These are phyloP conservation scores for Chlorophyllum brunneum DNA, from an alignment of 768 basidiomycete genomes.

Conservation along the genomic window DNA sequence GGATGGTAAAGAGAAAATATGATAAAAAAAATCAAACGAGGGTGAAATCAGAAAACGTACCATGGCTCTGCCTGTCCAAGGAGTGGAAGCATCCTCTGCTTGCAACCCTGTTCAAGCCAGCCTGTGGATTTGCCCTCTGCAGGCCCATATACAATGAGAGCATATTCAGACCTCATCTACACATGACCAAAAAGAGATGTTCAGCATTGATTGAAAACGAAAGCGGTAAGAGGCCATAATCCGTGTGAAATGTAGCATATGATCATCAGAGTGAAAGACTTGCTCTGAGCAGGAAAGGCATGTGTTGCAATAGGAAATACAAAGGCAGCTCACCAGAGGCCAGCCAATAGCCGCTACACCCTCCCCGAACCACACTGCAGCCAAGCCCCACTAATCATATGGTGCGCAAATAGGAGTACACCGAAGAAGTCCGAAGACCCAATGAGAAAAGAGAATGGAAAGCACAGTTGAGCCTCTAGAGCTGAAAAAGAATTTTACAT, in stretches of 20 bases:
- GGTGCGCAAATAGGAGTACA: constrained; percentile 7
- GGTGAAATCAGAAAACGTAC: too few relatives aligned
- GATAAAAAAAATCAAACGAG: too few relatives aligned
- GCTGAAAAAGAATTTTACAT: not conserved
- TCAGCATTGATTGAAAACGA: too few relatives aligned
- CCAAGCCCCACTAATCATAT: not conserved
- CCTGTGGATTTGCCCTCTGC: not conserved
- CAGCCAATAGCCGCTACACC: constrained; percentile 24
- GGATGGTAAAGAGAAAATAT: not conserved
- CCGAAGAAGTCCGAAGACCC: not conserved
- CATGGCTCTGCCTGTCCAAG: constrained; percentile 8
- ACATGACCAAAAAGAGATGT: constrained; percentile 23
- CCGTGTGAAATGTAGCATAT: too few relatives aligned
- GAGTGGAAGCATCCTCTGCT: not conserved
- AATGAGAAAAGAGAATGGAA: not conserved
- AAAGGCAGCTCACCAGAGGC: constrained; percentile 32
- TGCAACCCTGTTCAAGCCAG: not conserved
- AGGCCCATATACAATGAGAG: constrained; percentile 6
- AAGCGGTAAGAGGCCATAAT: too few relatives aligned
- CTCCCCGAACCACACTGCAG: constrained; percentile 31
- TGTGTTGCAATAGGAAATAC: too few relatives aligned
- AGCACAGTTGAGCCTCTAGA: not conserved
- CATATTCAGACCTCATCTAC: constrained; percentile 31
- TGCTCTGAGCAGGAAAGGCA: too few relatives aligned
- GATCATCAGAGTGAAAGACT: too few relatives aligned